phyloP scores from a whole-genome alignment of 139 green algal genomes.

The Monoraphidium neglectum region DNA sequence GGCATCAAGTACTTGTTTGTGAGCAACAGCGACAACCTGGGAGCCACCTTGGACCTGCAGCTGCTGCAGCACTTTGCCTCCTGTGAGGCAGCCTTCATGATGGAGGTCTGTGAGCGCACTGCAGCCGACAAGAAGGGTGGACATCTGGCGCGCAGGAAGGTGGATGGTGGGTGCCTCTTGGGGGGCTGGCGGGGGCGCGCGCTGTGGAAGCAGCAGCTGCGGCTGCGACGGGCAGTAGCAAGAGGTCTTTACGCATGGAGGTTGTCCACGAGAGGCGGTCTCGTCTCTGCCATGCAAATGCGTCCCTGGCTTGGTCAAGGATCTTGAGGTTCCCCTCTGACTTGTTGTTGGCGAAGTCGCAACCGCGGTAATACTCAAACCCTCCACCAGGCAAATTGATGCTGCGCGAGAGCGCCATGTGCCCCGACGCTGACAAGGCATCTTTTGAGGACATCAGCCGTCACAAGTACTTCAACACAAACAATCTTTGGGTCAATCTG shows the following conservation, averaged over 20 bases:
- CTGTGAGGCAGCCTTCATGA: constrained; percentile 76
- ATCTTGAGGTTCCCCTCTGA: too few relatives aligned
- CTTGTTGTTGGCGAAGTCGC: too few relatives aligned
- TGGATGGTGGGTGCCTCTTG: constrained; percentile 43
- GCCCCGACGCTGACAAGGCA: constrained; percentile 79
- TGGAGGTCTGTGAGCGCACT: constrained; percentile 92
- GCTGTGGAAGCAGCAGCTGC: neutral
- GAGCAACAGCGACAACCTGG: constrained; percentile 92
- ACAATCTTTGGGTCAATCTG: constrained; percentile 94
- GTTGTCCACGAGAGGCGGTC: neutral
- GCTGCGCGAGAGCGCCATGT: constrained; percentile 89
- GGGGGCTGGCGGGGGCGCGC: too few relatives aligned
- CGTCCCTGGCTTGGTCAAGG: neutral
- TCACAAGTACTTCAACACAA: constrained; percentile 95
- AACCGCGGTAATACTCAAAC: too few relatives aligned
- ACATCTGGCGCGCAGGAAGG: constrained; percentile 76
- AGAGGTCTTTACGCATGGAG: too few relatives aligned
- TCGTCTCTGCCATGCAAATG: neutral
- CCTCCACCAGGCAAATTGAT: constrained; percentile 68
- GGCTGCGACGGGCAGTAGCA: too few relatives aligned
- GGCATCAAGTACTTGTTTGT: constrained; percentile 88
- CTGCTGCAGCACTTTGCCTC: constrained; percentile 86
- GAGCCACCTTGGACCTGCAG: constrained; percentile 84
- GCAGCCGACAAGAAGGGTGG: constrained; percentile 93
- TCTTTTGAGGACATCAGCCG: constrained; percentile 85